Evolutionary conservation across 202 grass and related monocot genomes (phyloP).

Genomic region (Carex arenaria): DNA sequence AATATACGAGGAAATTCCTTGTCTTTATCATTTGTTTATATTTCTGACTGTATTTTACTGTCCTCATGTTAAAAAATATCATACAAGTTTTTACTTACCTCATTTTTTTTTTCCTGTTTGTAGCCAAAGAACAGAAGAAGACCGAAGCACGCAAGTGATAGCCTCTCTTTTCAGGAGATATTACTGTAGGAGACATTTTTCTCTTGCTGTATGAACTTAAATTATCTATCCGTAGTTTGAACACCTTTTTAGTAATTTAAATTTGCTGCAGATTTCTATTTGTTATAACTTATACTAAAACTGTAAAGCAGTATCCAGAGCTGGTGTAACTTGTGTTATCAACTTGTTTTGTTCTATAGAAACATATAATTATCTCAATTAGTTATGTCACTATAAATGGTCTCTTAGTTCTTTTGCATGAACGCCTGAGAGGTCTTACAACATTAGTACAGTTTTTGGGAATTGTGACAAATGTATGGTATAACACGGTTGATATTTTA

Average conservation of each 20-base stretch:
- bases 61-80: neutral
- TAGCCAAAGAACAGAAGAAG: conserved; percentile 94
- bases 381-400: neutral
- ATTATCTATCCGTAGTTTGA: conserved; percentile 7
- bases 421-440: neutral
- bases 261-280: neutral
- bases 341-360: neutral
- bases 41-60: neutral
- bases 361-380: neutral
- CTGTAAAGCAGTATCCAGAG: conserved; percentile 7
- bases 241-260: conserved; percentile 14
- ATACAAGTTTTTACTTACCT: neutral
- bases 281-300: neutral
- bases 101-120: conserved; percentile 23
- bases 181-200: conserved; percentile 4
- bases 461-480: neutral
- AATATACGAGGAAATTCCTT: neutral
- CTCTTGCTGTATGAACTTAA: neutral
- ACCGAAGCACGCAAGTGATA: conserved; percentile 70
- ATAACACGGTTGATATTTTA: neutral
- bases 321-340: neutral
- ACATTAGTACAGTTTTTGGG: neutral
- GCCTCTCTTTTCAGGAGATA: neutral
- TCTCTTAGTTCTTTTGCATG: neutral
- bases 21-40: neutral